These are phyloP conservation scores for Xylariaceae sp. DNA, from an alignment of 2,329 filamentous ascomycete species.

Conservation along the genomic window DNA sequence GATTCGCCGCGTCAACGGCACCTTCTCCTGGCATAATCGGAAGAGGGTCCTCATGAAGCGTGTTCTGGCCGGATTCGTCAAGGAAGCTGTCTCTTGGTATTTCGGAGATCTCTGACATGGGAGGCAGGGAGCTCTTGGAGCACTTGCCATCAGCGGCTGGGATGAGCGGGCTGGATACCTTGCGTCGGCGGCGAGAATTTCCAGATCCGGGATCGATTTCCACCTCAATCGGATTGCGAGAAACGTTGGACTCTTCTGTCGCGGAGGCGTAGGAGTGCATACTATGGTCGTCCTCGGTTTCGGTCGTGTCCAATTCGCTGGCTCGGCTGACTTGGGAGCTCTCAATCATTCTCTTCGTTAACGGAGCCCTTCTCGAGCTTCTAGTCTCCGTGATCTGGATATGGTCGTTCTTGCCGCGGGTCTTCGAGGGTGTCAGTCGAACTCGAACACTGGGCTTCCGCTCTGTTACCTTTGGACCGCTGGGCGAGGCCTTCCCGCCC, in stretches of 20 bases:
- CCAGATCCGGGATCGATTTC: conserved; percentile 63
- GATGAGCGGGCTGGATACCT: conserved; percentile 59
- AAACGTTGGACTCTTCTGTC: conserved; percentile 73
- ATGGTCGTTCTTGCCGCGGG: conserved; percentile 60
- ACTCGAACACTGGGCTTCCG: conserved; percentile 77
- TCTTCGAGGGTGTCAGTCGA: conserved; percentile 73
- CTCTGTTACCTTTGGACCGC: conserved; percentile 48
- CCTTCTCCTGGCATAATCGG: conserved; percentile 37
- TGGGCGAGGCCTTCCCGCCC: conserved; percentile 59
- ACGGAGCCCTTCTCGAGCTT: conserved; percentile 62
- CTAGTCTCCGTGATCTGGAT: conserved; percentile 82
- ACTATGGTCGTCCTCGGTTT: conserved; percentile 59
- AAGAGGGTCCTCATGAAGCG: conserved; percentile 18
- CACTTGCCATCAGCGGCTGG: conserved; percentile 51
- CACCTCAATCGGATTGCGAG: conserved; percentile 75
- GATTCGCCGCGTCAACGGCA: conserved; percentile 40
- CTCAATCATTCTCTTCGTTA: conserved; percentile 36
- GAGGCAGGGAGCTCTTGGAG: conserved; percentile 53
- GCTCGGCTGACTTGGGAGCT: conserved; percentile 55
- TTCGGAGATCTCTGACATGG: conserved; percentile 80
- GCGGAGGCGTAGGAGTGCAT: conserved; percentile 71
- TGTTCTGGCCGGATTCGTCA: conserved; percentile 45
- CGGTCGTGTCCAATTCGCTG: conserved; percentile 43
- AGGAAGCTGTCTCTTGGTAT: conserved; percentile 58
- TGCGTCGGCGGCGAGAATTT: conserved; percentile 52